These are phyloP conservation scores for Torulaspora delbrueckii DNA, from an alignment of 805 yeast genomes.

Conservation along the genomic window DNA sequence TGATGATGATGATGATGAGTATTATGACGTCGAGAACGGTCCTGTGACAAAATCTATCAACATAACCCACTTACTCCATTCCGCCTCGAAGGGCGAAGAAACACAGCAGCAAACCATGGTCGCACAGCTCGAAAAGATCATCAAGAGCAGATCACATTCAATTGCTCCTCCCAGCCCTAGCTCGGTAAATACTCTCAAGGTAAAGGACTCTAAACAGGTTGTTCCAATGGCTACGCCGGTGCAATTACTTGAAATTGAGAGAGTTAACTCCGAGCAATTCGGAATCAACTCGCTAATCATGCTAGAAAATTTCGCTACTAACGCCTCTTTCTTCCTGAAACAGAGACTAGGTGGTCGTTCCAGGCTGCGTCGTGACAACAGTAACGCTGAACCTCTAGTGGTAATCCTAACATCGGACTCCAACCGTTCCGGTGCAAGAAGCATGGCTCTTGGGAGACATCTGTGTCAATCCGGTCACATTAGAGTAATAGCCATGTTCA, in stretches of 20 bases:
- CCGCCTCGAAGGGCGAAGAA: slow-evolving; percentile 19
- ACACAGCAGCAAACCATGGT: slow-evolving; percentile 12
- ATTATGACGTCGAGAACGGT: slow-evolving; percentile 20
- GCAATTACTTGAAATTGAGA: slow-evolving; percentile 72
- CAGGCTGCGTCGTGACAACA: slow-evolving; percentile 60
- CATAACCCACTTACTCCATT: slow-evolving; percentile 34
- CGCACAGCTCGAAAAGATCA: slow-evolving; percentile 24
- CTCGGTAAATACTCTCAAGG: slow-evolving; percentile 12
- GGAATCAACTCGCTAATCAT: slow-evolving; percentile 43
- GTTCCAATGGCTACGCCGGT: slow-evolving; percentile 69
- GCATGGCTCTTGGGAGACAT: slow-evolving; percentile 75
- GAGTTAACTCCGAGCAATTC: slow-evolving; percentile 50
- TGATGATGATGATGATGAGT: slow-evolving; percentile 23
- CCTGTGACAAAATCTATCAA: slow-evolving; percentile 36
- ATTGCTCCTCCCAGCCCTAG: slow-evolving; percentile 7
- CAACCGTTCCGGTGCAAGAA: slow-evolving; percentile 66
- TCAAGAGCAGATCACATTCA: slow-evolving; percentile 21
- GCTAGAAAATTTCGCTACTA: slow-evolving; percentile 65
- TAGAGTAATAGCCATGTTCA: slow-evolving; percentile 52
- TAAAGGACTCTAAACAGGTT: slow-evolving; percentile 22
- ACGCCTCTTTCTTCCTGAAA: slow-evolving; percentile 55
- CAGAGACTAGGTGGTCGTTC: slow-evolving; percentile 64
- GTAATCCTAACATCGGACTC: slow-evolving; percentile 63
- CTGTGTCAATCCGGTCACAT: slow-evolving; percentile 57
- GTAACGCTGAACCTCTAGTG: slow-evolving; percentile 75